phyloP scores from a whole-genome alignment of 2,329 filamentous ascomycete genomes.

The Exophiala viscosa region DNA sequence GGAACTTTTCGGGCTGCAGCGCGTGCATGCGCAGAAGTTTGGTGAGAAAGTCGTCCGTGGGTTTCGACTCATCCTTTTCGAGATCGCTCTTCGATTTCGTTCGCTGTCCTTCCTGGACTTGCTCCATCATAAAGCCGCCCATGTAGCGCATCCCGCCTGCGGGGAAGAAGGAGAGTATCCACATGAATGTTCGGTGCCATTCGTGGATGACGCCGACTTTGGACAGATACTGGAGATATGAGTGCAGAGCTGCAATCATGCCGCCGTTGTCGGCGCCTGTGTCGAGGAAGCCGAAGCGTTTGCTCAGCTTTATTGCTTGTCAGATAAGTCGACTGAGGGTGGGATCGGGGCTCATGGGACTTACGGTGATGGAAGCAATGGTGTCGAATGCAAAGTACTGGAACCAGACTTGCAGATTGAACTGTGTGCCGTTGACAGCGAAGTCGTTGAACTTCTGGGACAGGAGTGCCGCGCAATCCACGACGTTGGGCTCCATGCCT shows the following conservation, averaged over 20 bases:
- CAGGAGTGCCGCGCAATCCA: slow-evolving; percentile 60
- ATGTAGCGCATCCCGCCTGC: slow-evolving; percentile 34
- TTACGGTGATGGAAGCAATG: slow-evolving; percentile 33
- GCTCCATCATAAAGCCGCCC: slow-evolving; percentile 33
- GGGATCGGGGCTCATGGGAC: too few species aligned
- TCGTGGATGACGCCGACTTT: slow-evolving; percentile 42
- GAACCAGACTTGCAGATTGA: slow-evolving; percentile 36
- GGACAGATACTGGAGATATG: slow-evolving; percentile 37
- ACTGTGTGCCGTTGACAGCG: slow-evolving; percentile 25
- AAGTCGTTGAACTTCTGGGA: slow-evolving; percentile 31
- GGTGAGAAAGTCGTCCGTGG: slow-evolving; percentile 38
- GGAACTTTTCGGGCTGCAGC: slow-evolving; percentile 30
- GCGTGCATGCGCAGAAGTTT: slow-evolving; percentile 38
- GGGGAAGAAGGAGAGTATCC: slow-evolving; percentile 30
- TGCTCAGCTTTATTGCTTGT: slow-evolving; percentile 29
- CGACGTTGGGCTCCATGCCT: slow-evolving; percentile 65
- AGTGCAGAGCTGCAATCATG: slow-evolving; percentile 38
- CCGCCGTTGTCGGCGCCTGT: slow-evolving; percentile 34
- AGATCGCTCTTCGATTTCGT: slow-evolving; percentile 14
- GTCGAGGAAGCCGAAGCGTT: slow-evolving; percentile 36
- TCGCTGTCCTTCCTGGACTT: slow-evolving; percentile 28
- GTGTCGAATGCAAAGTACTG: slow-evolving; percentile 38
- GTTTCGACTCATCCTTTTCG: slow-evolving; percentile 24
- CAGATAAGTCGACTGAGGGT: background rate
- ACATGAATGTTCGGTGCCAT: slow-evolving; percentile 37